Conservation (phyloP, 768 basidiomycete genomes). For the Rhodotorula kratochvilovae region DNA sequence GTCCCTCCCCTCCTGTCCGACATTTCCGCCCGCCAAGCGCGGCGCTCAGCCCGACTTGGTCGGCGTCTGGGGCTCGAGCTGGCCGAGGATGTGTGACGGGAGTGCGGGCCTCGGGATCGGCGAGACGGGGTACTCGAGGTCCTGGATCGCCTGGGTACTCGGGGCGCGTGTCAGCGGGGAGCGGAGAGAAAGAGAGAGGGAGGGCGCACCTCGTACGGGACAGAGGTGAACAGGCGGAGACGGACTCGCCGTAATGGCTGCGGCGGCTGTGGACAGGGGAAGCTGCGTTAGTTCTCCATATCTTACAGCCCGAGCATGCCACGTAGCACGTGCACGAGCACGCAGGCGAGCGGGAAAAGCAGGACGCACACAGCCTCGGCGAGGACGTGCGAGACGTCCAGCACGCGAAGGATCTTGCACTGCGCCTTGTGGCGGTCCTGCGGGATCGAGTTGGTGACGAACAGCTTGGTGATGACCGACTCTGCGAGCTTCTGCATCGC, state of each 20-base stretch:
- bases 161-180: background rate
- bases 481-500: constrained; percentile 69
- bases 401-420: constrained; percentile 79
- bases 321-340: too few relatives aligned
- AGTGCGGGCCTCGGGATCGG: background rate
- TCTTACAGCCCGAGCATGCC: too few relatives aligned
- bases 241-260: constrained; percentile 34
- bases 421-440: constrained; percentile 52
- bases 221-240: constrained; percentile 38
- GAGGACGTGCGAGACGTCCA: constrained; percentile 89
- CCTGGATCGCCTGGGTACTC: background rate
- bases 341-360: too few relatives aligned
- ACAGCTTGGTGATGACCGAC: constrained; percentile 81
- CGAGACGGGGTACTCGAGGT: background rate
- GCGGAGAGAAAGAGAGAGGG: background rate
- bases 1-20: background rate
- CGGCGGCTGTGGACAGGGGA: constrained; percentile 58
- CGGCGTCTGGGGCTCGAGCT: background rate
- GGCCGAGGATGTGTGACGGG: background rate
- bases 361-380: constrained; percentile 58
- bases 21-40: background rate
- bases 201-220: constrained; percentile 11
- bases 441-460: constrained; percentile 97
- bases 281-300: too few relatives aligned
- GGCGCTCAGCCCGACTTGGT: background rate